Evolutionary conservation across 1,139 yeast genomes (phyloP), one percentile per base, ranked within the genome.

Genomic region (Yamadazyma blattariae): DNA sequence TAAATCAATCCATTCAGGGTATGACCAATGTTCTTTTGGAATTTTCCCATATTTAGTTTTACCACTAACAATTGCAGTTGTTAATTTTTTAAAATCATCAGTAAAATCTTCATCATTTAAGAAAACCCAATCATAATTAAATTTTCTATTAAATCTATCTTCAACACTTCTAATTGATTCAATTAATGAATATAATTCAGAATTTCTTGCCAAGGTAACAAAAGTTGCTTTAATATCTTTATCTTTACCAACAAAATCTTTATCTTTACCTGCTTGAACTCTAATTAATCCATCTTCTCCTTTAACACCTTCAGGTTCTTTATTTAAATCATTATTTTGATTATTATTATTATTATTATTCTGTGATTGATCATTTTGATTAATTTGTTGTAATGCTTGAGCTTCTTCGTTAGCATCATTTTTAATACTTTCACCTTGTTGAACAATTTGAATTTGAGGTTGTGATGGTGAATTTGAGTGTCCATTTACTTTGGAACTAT

Each of bases 41-140:
- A 84, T 78, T 17, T 56, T 34, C 2, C 84, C 90, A 51, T 76
- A 84, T 47, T 71, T 66, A 24, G 79, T 76, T n/a, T 61, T 63
- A 8, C 92, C 92, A 10, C 81, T 68, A 7, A 77, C 76, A 21
- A 79, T 53, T 11, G 69, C 61, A 1, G 64, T 38, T 8, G 81
- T 68, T 39, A 65, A 59, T 20, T 61, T 59, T 46, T 69, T 74
- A 57, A 83, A 82, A 33, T 80, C 81, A 10, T 71, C 70, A 18
- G 71, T 56, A 52, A 82, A 81, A 15, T 65, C 72, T 43, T 72
- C 82, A 45, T 83, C 82, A 57, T 83, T 83, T 40, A 84, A 64
- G 52, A 85, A 85, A 10, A 84, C 84, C 94, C 94, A 85, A 55
- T 84, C 92, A 55, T 85, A 85, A 50, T 80, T 68, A 61, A 59